Evolutionary conservation across 2,329 filamentous ascomycete genomes (phyloP).

Genomic region (Calonectria honghensis): DNA sequence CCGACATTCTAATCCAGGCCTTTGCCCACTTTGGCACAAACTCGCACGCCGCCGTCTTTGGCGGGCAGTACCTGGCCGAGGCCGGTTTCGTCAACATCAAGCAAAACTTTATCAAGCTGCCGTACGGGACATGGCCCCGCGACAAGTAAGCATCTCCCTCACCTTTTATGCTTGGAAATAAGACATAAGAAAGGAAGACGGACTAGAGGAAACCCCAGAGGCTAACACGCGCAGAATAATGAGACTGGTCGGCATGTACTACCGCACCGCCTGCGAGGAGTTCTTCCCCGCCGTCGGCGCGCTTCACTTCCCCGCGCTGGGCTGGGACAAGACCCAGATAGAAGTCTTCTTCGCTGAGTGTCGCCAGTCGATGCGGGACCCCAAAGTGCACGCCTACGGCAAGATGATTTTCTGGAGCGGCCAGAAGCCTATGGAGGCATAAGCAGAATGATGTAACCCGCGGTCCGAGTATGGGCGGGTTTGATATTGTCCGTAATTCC

Average conservation of each 20-base stretch:
- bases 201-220: fast-evolving
- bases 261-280: conserved; percentile 63
- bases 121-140: conserved; percentile 68
- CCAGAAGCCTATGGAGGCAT: conserved; percentile 59
- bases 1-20: conserved; percentile 59
- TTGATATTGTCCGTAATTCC: not conserved
- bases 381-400: conserved; percentile 58
- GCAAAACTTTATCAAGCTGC: conserved; percentile 64
- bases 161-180: no score
- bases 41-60: conserved; percentile 62
- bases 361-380: conserved; percentile 57
- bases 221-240: conserved; percentile 54
- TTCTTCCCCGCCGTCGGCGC: conserved; percentile 65
- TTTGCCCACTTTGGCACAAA: conserved; percentile 62
- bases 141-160: conserved; percentile 58
- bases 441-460: conserved; percentile 1
- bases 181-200: not conserved
- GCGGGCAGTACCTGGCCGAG: conserved; percentile 59
- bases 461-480: no score
- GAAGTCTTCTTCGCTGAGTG: conserved; percentile 59
- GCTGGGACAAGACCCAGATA: conserved; percentile 60
- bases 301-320: conserved; percentile 62
- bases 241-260: conserved; percentile 64
- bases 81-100: conserved; percentile 64
- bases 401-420: conserved; percentile 67